These are phyloP conservation scores for Nidula microcarpa DNA, from an alignment of 768 basidiomycete genomes.

Conservation along the genomic window DNA sequence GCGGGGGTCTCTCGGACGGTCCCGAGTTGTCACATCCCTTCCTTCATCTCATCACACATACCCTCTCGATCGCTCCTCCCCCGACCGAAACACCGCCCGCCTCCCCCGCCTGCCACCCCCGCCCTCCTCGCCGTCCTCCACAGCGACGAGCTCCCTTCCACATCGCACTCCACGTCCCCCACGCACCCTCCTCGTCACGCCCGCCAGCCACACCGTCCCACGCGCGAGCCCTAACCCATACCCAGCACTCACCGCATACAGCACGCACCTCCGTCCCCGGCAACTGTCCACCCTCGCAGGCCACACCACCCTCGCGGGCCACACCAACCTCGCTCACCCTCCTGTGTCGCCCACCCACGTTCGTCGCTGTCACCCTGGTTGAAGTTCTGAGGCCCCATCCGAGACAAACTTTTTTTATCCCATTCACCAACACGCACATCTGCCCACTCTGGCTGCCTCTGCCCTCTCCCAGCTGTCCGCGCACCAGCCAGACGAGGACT, in stretches of 20 bases:
- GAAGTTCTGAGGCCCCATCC: too few species aligned
- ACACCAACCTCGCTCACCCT: too few species aligned
- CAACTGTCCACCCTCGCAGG: conserved; percentile 6
- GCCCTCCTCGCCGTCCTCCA: conserved; percentile 21
- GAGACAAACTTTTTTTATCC: conserved; percentile 7
- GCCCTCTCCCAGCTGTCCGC: conserved; percentile 32
- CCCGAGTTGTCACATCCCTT: conserved; percentile 41
- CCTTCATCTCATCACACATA: conserved; percentile 49
- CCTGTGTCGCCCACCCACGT: neutral
- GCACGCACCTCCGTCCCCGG: neutral
- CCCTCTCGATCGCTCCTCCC: conserved; percentile 42
- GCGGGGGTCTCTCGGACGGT: neutral
- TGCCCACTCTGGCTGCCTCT: conserved; percentile 52
- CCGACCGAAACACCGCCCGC: conserved; percentile 18
- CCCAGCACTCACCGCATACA: conserved; percentile 7
- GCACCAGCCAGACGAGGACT: conserved; percentile 67
- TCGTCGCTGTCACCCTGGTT: too few species aligned
- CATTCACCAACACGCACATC: conserved; percentile 10
- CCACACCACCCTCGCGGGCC: too few species aligned
- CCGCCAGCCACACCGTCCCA: conserved; percentile 15
- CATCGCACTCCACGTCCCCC: conserved; percentile 7
- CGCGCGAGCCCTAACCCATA: conserved; percentile 15
- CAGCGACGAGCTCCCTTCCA: conserved; percentile 16
- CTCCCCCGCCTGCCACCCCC: conserved; percentile 17
- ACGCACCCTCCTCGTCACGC: conserved; percentile 6